Conservation (phyloP, 495 filamentous ascomycete species). For the Lichenothelia convexa region DNA sequence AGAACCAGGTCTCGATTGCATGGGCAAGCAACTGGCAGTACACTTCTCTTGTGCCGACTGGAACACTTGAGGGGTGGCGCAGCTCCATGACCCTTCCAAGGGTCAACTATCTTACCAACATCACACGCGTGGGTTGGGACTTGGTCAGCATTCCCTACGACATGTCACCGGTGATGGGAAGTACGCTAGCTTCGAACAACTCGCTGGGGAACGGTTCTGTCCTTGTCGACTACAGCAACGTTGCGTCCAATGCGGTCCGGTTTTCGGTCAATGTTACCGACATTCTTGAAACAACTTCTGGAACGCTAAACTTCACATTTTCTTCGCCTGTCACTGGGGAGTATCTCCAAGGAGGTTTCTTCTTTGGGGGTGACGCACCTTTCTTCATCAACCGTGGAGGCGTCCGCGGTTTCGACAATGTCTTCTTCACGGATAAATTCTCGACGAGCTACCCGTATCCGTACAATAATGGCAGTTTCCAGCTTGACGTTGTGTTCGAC, state of each 20-base stretch:
- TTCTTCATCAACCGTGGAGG: conserved; percentile 28
- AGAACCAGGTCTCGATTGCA: conserved; percentile 28
- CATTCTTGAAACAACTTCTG: conserved; percentile 21
- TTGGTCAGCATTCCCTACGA: conserved; percentile 24
- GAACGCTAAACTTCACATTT: conserved; percentile 32
- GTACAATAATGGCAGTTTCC: conserved; percentile 15
- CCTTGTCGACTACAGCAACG: conserved; percentile 22
- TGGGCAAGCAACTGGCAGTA: conserved; percentile 51
- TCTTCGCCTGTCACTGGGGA: conserved; percentile 28
- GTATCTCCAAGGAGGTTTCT: conserved; percentile 28
- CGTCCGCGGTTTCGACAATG: conserved; percentile 24
- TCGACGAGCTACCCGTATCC: conserved; percentile 21
- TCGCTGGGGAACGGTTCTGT: conserved; percentile 22
- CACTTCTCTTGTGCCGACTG: conserved; percentile 29
- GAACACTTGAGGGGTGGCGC: conserved; percentile 29
- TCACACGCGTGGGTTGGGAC: conserved; percentile 25
- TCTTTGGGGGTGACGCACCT: conserved; percentile 26
- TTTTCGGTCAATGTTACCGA: conserved; percentile 26
- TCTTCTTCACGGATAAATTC: conserved; percentile 33
- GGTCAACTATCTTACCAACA: conserved; percentile 24
- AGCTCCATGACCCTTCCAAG: conserved; percentile 33
- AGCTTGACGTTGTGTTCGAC: conserved; percentile 28
- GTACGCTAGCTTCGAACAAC: conserved; percentile 13
- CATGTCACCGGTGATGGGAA: conserved; percentile 18
- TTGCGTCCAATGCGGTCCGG: conserved; percentile 27